These are phyloP conservation scores for Mycena vitilis DNA, from an alignment of 768 basidiomycete genomes.

Conservation along the genomic window DNA sequence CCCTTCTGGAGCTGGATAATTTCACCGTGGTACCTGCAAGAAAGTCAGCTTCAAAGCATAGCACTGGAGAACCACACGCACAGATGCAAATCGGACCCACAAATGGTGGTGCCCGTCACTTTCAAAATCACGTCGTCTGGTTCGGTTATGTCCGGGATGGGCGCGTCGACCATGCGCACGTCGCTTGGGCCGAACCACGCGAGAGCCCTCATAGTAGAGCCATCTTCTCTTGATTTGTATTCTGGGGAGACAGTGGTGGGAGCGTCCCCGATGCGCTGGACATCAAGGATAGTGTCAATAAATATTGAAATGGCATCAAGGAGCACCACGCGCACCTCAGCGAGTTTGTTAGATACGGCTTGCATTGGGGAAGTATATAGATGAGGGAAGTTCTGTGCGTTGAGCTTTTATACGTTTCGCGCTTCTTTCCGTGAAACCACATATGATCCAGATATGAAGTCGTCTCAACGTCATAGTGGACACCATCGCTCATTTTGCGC, in stretches of 20 bases:
- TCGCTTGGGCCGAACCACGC: constrained; percentile 73
- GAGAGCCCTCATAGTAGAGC: constrained; percentile 73
- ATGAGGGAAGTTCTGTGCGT: background rate
- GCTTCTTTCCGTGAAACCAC: background rate
- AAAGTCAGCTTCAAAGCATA: no score
- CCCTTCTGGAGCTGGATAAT: constrained; percentile 77
- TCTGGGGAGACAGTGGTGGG: constrained; percentile 56
- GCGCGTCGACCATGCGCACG: constrained; percentile 54
- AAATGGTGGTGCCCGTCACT: constrained; percentile 82
- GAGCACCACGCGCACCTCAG: constrained; percentile 2
- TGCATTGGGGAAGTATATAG: constrained; percentile 13
- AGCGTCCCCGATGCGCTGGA: constrained; percentile 51
- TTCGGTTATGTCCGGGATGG: constrained; percentile 69
- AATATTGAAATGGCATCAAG: no score
- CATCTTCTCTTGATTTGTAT: constrained; percentile 61
- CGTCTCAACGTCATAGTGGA: background rate
- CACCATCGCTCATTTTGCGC: no score
- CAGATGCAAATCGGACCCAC: constrained; percentile 75
- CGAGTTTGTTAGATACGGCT: constrained; percentile 32
- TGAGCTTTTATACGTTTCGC: background rate
- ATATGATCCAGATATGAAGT: background rate
- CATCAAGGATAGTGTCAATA: background rate
- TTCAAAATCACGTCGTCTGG: constrained; percentile 81
- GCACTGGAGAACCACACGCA: constrained; percentile 38
- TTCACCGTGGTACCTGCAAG: constrained; percentile 77